A percentile compares a stretch with the other conserved stretches of the same genome.
Evolutionary conservation across 805 yeast species (phyloP).

Genomic region (Ogataea parapolymorpha): DNA sequence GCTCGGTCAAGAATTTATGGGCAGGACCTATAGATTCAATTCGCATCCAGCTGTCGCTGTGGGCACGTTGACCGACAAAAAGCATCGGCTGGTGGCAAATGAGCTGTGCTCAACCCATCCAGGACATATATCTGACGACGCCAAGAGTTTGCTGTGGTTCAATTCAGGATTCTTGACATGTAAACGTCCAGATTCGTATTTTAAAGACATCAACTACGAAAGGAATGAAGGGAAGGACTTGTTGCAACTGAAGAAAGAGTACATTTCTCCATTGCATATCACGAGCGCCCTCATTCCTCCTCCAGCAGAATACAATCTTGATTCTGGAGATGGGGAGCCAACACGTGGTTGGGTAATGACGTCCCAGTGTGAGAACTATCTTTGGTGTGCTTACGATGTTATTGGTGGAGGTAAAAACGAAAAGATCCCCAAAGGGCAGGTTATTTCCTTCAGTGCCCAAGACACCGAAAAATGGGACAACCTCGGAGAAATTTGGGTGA

Average conservation of each 20-base stretch:
- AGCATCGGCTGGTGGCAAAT: conserved; percentile 30
- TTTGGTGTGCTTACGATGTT: conserved; percentile 60
- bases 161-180: conserved; percentile 69
- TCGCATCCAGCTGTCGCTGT: conserved; percentile 53
- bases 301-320: conserved; percentile 36
- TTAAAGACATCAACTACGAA: conserved; percentile 35
- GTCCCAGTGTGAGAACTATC: conserved; percentile 50
- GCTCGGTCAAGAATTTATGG: conserved; percentile 59
- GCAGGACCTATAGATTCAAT: conserved; percentile 53
- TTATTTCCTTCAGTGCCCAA: conserved; percentile 36
- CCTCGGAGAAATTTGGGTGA: conserved; percentile 54
- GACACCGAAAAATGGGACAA: conserved; percentile 36
- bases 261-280: conserved; percentile 40
- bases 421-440: conserved; percentile 41
- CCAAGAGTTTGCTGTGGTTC: conserved; percentile 55
- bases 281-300: conserved; percentile 52
- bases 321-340: conserved; percentile 39
- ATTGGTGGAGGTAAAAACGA: conserved; percentile 47
- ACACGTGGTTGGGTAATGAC: conserved; percentile 53
- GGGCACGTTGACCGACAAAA: conserved; percentile 38
- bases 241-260: conserved; percentile 35
- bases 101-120: conserved; percentile 64
- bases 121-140: conserved; percentile 54
- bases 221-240: conserved; percentile 25
- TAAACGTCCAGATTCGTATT: conserved; percentile 41